A percentile compares a stretch with the other conserved stretches of the same genome.
Conservation (phyloP, 257 asterid species). For the Haberlea rhodopensis region DNA sequence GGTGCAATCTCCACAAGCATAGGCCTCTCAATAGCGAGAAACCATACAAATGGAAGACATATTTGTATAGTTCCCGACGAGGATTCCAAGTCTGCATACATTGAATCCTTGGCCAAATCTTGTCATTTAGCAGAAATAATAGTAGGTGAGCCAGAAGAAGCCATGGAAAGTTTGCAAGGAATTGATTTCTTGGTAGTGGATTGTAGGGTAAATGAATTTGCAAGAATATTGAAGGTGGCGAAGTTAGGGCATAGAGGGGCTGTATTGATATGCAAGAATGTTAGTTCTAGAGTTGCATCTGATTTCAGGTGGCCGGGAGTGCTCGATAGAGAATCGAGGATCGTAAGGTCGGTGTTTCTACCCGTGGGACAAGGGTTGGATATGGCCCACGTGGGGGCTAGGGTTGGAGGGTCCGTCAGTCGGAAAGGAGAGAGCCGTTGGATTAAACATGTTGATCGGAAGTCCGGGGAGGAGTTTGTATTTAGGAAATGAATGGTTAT, state of each 20-base stretch:
- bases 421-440: constrained; percentile 43
- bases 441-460: constrained; percentile 52
- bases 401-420: constrained; percentile 30
- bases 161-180: constrained; percentile 42
- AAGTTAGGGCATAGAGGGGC: constrained; percentile 74
- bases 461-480: constrained; percentile 63
- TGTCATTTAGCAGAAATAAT: constrained; percentile 47
- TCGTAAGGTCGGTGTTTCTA: constrained; percentile 65
- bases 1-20: constrained; percentile 62
- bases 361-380: constrained; percentile 90
- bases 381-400: constrained; percentile 66
- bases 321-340: constrained; percentile 47
- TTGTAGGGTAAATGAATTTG: constrained; percentile 39
- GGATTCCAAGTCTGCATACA: constrained; percentile 45
- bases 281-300: constrained; percentile 41
- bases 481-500: constrained; percentile 42
- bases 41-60: constrained; percentile 66
- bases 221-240: constrained; percentile 50
- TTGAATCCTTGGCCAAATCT: constrained; percentile 35
- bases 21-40: constrained; percentile 71
- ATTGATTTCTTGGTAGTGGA: constrained; percentile 77
- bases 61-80: constrained; percentile 67
- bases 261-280: constrained; percentile 75
- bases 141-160: constrained; percentile 43
- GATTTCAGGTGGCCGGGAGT: constrained; percentile 65